These are phyloP conservation scores for Papiliotrema terrestris DNA, from an alignment of 1,284 basidiomycete genomes.

Conservation along the genomic window DNA sequence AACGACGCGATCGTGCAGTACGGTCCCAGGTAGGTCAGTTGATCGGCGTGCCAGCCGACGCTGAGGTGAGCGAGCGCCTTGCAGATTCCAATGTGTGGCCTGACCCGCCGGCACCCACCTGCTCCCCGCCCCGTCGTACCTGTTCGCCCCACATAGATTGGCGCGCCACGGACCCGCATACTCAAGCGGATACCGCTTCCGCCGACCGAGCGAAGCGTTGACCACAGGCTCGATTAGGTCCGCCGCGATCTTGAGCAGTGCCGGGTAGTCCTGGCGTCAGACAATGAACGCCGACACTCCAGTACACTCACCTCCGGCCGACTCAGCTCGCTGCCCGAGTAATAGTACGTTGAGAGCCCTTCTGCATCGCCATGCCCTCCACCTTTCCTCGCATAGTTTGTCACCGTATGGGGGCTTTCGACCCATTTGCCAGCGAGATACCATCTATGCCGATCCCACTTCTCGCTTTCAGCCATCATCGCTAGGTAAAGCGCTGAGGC, in stretches of 20 bases:
- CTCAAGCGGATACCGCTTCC: constrained; percentile 66
- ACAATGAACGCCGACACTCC: neutral
- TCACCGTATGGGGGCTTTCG: constrained; percentile 67
- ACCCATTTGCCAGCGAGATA: constrained; percentile 43
- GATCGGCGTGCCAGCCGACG: constrained; percentile 79
- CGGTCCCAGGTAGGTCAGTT: constrained; percentile 69
- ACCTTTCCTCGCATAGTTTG: constrained; percentile 55
- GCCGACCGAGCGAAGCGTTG: constrained; percentile 64
- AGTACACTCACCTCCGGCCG: constrained; percentile 11
- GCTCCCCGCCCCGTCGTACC: constrained; percentile 77
- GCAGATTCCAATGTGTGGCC: neutral
- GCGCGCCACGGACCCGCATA: constrained; percentile 76
- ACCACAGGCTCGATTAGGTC: constrained; percentile 70
- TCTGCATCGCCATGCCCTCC: constrained; percentile 13
- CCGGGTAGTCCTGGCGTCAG: constrained; percentile 54
- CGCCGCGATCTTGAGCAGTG: constrained; percentile 74
- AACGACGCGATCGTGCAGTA: constrained; percentile 89
- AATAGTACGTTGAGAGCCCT: constrained; percentile 22
- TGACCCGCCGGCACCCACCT: constrained; percentile 20
- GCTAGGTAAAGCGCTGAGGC: constrained; percentile 60
- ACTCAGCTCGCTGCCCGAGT: constrained; percentile 23
- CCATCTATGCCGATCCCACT: constrained; percentile 38
- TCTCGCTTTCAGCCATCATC: constrained; percentile 43
- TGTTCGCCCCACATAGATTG: constrained; percentile 87
- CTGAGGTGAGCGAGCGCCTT: constrained; percentile 37